Evolutionary conservation across 1,284 basidiomycete genomes (phyloP), one percentile per base, ranked within the genome.

Genomic region (Nidula niveotomentosa): DNA sequence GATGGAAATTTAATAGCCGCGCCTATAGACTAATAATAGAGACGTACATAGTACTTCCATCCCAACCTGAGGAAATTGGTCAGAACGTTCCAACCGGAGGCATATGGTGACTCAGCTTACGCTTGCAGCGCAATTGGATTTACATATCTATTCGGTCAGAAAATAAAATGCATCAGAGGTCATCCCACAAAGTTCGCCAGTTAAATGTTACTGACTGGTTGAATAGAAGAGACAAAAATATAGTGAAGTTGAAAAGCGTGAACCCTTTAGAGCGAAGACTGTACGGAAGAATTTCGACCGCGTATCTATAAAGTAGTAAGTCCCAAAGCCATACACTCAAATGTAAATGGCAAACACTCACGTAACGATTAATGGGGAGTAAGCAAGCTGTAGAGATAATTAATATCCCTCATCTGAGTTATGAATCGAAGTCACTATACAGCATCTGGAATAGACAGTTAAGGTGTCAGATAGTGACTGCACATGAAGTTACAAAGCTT

Each of bases 201-300:
- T 41, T 12, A 41, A 41, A 41, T 41, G 8, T 41, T 62, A 58
- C 61, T 55, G 41, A 67, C 63, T 86, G 83, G 66, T 87, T 87
- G 76, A 86, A 84, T 51, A 83, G 77, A 37, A 83, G 66, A 0
- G 82, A 77, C 3, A 79, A 58, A 9, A 78, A 79, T 46, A 82
- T 69, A 15, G 74, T 60, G 56, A 84, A 78, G 65, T 78, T 79
- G 71, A 79, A 82, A 9, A 86, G 67, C 18, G 78, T 81, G 65
- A 84, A 78, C 15, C 83, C 85, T 68, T 86, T 86, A 18, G 85
- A 80, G 41, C 85, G 81, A 44, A 87, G 70, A 12, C 74, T 65
- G 66, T 74, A 83, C 0, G 83, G 83, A 49, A 85, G 66, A 57
- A 84, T 84, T 64, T 86, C 84, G 52, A 84, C 74, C 1, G 80